These are phyloP conservation scores for Neonectria ditissima DNA, from an alignment of 2,329 filamentous ascomycete genomes.

Conservation along the genomic window DNA sequence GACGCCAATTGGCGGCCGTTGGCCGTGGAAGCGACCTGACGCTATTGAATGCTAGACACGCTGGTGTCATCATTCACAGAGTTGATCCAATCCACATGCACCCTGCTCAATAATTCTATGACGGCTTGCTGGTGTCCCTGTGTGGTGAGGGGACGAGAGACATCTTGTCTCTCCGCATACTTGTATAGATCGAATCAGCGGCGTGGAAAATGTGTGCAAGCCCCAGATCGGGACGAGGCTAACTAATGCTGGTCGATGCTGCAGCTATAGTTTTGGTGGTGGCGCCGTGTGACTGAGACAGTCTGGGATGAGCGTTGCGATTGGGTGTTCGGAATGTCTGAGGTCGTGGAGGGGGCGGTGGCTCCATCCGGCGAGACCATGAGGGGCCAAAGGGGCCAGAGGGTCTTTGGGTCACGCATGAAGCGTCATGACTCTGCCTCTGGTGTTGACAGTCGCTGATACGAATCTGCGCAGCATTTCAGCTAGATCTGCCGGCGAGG, in stretches of 20 bases:
- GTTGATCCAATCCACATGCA: neutral
- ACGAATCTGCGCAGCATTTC: neutral
- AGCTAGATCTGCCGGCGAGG: neutral
- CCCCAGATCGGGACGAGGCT: conserved; percentile 27
- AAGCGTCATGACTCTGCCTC: neutral
- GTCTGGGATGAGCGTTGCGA: conserved; percentile 26
- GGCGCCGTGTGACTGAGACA: conserved; percentile 32
- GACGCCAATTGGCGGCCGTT: conserved; percentile 1
- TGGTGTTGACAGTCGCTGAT: neutral
- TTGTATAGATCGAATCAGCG: conserved; percentile 26
- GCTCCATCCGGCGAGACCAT: neutral
- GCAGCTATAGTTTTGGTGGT: conserved; percentile 32
- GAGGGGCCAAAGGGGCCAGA: neutral
- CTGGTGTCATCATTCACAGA: conserved; percentile 3
- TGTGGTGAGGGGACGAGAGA: conserved; percentile 27
- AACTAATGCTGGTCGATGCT: conserved; percentile 36
- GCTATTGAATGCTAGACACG: conserved; percentile 12
- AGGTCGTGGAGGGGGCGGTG: conserved; percentile 10
- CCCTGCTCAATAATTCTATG: conserved; percentile 9
- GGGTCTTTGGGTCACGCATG: conserved; percentile 7
- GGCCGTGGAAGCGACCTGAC: neutral
- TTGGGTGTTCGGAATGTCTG: conserved; percentile 10
- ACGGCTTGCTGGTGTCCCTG: conserved; percentile 6
- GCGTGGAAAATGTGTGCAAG: conserved; percentile 22
- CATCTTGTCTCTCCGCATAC: conserved; percentile 26